Percentiles rank a stretch among this genome's conserved stretches.
These are phyloP conservation scores for Pseudonitzschia pungens DNA, from an alignment of 108 stramenopile species.

Conservation along the genomic window DNA sequence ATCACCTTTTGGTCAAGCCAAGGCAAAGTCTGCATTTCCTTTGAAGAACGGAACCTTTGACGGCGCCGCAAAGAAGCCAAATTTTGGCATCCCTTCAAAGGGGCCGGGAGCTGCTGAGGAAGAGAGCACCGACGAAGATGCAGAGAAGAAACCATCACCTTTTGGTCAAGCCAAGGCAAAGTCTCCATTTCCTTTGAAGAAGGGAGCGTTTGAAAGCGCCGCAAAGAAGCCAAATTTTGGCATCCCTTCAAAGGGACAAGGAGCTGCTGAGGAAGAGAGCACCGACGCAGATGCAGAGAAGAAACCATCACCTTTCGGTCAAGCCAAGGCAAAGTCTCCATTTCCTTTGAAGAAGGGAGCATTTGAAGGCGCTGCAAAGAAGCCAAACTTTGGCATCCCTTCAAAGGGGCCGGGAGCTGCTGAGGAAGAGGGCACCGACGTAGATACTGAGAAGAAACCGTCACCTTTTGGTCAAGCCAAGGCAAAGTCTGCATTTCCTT, in stretches of 20 bases:
- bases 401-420: background rate
- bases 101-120: background rate
- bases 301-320: background rate
- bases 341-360: background rate
- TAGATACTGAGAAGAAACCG: background rate
- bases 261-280: background rate
- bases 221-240: too few relatives aligned
- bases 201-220: background rate
- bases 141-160: background rate
- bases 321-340: background rate
- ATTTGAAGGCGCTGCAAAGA: too few relatives aligned
- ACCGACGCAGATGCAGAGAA: background rate
- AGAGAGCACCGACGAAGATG: background rate
- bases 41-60: background rate
- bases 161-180: background rate
- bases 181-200: conserved; percentile 4
- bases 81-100: background rate
- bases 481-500: background rate
- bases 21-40: background rate
- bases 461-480: background rate
- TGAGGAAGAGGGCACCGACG: background rate
- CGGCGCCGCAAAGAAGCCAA: background rate
- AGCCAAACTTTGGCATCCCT: background rate
- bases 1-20: background rate
- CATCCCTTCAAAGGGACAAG: background rate